Percentiles rank a stretch among this genome's conserved stretches.
Evolutionary conservation across 805 yeast genomes (phyloP).

Genomic region (Wickerhamiella nectarea): DNA sequence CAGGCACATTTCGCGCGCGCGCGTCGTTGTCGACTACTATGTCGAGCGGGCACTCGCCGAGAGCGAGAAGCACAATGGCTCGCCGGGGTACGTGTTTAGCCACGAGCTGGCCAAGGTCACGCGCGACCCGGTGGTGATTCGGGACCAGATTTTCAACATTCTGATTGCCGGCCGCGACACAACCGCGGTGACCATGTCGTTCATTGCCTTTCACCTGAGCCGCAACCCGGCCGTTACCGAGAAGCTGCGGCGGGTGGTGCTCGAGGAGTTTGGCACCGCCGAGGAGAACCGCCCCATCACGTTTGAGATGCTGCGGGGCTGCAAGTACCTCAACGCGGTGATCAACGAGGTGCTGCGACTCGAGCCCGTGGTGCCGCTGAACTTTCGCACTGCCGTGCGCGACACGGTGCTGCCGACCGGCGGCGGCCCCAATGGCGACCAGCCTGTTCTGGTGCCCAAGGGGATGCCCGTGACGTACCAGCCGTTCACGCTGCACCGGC

Average conservation of each 20-base stretch:
- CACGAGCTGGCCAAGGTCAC: conserved; percentile 33
- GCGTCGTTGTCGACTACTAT: conserved; percentile 29
- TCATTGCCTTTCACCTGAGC: conserved; percentile 30
- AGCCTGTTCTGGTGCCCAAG: conserved; percentile 29
- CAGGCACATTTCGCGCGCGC: conserved; percentile 23
- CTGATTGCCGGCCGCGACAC: conserved; percentile 37
- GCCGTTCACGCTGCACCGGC: conserved; percentile 30
- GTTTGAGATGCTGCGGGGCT: conserved; percentile 33
- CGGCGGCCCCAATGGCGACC: conserved; percentile 29
- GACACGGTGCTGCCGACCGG: conserved; percentile 36
- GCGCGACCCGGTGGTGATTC: conserved; percentile 30
- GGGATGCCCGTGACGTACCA: conserved; percentile 29
- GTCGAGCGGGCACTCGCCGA: conserved; percentile 28
- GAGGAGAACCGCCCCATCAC: conserved; percentile 22
- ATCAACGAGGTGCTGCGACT: conserved; percentile 33
- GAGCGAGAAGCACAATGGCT: conserved; percentile 20
- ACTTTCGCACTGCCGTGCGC: conserved; percentile 30
- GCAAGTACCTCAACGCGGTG: conserved; percentile 32
- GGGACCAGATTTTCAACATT: conserved; percentile 34
- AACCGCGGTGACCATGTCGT: conserved; percentile 34
- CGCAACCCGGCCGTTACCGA: conserved; percentile 28
- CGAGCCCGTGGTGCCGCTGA: conserved; percentile 35
- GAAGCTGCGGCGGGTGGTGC: conserved; percentile 24
- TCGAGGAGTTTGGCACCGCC: conserved; percentile 15
- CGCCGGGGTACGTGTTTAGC: conserved; percentile 31